These are phyloP conservation scores for Hypoxylon sp. DNA, from an alignment of 2,329 filamentous ascomycete species.

Conservation along the genomic window DNA sequence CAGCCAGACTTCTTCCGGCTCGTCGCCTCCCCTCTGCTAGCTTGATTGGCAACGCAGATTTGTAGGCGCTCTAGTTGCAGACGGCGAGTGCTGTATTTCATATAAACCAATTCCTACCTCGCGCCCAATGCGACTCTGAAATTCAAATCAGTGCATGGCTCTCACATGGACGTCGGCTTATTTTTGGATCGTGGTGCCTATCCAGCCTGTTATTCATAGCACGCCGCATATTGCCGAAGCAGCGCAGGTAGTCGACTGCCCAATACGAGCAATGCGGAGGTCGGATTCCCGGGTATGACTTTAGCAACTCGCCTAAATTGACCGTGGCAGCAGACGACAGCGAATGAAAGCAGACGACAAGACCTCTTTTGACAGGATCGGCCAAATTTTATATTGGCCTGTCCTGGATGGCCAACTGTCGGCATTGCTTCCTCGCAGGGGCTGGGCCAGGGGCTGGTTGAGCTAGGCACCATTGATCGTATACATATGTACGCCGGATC, in stretches of 20 bases:
- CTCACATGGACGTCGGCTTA: not conserved
- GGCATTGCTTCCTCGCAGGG: conserved; percentile 32
- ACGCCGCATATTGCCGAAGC: conserved; percentile 26
- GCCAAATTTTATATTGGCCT: conserved; percentile 21
- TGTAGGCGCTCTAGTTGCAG: not conserved
- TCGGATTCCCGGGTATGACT: conserved; percentile 31
- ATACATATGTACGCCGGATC: conserved; percentile 32
- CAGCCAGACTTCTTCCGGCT: not conserved
- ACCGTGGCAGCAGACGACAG: conserved; percentile 7
- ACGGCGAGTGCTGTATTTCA: conserved; percentile 4
- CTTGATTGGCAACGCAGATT: not conserved
- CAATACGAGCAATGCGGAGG: conserved; percentile 34
- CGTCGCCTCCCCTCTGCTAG: not conserved
- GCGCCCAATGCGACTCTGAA: conserved; percentile 4
- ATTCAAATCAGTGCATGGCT: not conserved
- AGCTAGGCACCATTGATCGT: not conserved
- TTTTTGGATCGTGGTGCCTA: not conserved
- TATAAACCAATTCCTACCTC: conserved; percentile 1
- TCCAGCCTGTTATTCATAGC: not conserved
- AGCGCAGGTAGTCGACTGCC: conserved; percentile 17
- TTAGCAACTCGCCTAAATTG: conserved; percentile 34
- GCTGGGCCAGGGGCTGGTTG: not conserved
- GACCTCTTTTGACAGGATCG: conserved; percentile 17
- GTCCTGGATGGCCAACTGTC: conserved; percentile 19
- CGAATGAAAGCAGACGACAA: conserved; percentile 23